Conservation (phyloP, 768 basidiomycete species). For the Auricularia auricula-judae region DNA sequence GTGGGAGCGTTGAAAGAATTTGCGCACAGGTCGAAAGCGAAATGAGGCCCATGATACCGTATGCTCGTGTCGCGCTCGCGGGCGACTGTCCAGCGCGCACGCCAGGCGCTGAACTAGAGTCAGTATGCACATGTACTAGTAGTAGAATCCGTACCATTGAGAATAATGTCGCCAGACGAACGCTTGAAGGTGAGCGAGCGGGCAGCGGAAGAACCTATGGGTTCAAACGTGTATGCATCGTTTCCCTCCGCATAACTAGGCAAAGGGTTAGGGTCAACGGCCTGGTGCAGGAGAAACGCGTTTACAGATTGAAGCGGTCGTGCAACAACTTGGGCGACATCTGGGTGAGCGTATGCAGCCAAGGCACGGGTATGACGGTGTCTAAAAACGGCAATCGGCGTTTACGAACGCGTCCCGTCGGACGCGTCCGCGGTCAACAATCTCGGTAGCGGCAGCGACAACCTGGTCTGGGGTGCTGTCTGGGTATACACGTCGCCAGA, state of each 20-base stretch:
- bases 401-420: too few relatives aligned
- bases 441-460: too few relatives aligned
- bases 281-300: conserved; percentile 6
- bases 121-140: conserved; percentile 1
- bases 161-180: conserved; percentile 60
- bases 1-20: neutral
- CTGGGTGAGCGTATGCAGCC: neutral
- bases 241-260: conserved; percentile 55
- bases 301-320: conserved; percentile 63
- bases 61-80: conserved; percentile 8
- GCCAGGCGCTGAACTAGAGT: conserved; percentile 5
- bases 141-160: conserved; percentile 42
- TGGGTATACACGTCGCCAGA: too few relatives aligned
- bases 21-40: conserved; percentile 28
- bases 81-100: conserved; percentile 3
- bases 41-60: conserved; percentile 35
- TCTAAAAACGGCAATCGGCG: too few relatives aligned
- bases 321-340: conserved; percentile 36
- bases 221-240: conserved; percentile 72
- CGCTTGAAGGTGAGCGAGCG: conserved; percentile 64
- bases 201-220: conserved; percentile 35
- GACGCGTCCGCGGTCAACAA: too few relatives aligned
- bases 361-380: neutral
- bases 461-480: too few relatives aligned
- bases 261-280: conserved; percentile 9